Base-by-base conservation (phyloP, 75 land plant species). In the Cupressus sempervirens region DNA sequence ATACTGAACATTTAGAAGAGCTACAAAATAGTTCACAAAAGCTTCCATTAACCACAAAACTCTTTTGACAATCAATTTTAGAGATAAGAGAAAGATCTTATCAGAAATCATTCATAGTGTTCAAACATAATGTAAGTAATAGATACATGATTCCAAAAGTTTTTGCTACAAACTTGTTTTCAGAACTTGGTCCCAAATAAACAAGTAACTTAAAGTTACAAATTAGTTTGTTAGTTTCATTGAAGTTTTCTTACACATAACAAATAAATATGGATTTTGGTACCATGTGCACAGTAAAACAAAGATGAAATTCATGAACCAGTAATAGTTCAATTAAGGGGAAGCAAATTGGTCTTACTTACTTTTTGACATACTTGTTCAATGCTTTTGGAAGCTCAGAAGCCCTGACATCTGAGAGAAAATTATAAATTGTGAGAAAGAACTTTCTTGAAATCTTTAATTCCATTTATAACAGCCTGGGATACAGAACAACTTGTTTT, bases 311-410 rank as follows among this genome's bases (percentile, higher is more conserved):
- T 43, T 77, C 40, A 7, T 2, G 29, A 43, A 23, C 26, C 45
- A 15, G 29, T 41, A 43, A 77, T 26, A 43, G 48, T 77, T 77
- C 45, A 77, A 43, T 43, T 41, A 26, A 77, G 43, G n/a, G 50
- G 48, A 43, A 43, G 43, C 12, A 40, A 23, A 77, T 77, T 48
- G 58, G 0, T 16, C n/a, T 30, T 46, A 35, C 83, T 82, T 34
- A 82, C 83, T 58, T 82, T 50, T 82, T 82, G 23, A 82, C 83
- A 82, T 82, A 82, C 53, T 82, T 82, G 36, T 82, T 34, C 83
- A 82, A 52, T 16, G 58, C 83, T 50, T 82, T 53, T 0, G 83
- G 58, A 34, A 82, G 26, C 54, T 82, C 83, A 52, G 38, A 34
- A 53, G 83, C 83, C 20, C 34, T 53, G 40, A 34, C 83, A 82